phyloP scores from a whole-genome alignment of 768 basidiomycete species.

The Auricularia cornea region DNA sequence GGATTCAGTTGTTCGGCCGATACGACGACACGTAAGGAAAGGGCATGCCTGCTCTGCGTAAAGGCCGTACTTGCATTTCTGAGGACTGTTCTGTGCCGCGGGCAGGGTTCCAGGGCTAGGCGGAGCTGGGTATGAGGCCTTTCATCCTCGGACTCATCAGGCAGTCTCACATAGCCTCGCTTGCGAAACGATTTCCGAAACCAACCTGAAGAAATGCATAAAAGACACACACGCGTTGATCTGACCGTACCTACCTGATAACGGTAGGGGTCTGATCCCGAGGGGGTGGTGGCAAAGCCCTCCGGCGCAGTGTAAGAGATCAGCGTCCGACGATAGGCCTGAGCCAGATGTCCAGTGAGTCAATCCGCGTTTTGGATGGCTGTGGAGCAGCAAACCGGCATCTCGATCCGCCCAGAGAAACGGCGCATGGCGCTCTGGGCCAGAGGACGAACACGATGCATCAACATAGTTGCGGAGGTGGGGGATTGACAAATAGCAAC shows the following conservation, averaged over 20 bases:
- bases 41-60: constrained; percentile 46
- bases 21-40: background rate
- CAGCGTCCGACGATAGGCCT: background rate
- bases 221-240: no score
- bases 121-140: background rate
- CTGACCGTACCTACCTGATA: constrained; percentile 8
- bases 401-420: no score
- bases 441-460: no score
- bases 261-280: constrained; percentile 9
- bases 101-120: constrained; percentile 49
- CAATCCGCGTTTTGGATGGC: no score
- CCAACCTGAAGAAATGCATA: constrained; percentile 9
- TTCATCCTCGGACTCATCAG: no score
- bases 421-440: no score
- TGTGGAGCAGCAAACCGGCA: no score
- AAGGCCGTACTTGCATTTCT: constrained; percentile 53
- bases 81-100: constrained; percentile 50
- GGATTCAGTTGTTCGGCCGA: no score
- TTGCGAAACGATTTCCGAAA: constrained; percentile 13
- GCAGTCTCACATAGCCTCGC: constrained; percentile 10
- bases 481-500: no score
- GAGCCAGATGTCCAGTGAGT: no score
- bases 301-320: background rate
- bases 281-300: constrained; percentile 2
- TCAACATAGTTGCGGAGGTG: no score